Base-by-base conservation (phyloP, 805 yeast genomes). In the Hemisphaericaspora nanyangensis region DNA sequence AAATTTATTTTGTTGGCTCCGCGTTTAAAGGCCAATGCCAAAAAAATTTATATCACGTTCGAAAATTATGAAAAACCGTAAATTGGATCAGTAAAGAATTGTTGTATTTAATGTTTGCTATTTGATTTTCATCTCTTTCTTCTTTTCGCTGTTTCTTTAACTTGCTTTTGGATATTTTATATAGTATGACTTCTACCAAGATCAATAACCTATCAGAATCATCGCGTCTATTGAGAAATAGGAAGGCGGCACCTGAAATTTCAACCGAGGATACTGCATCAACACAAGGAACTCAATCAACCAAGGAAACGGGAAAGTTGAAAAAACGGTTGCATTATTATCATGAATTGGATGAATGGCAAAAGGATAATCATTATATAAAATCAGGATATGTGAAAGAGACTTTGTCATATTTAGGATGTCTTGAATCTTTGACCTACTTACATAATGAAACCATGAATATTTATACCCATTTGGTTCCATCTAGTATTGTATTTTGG, bases 381-480 rank as follows among this genome's bases (percentile, higher is more conserved):
- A 54, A 65, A 29, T 63, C 78, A 0, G 88, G 88, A 4, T 85
- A 85, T 50, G 81, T 84, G 15, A 69, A 66, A 25, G 79, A 75
- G 39, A 76, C 85, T 1, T 48, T 56, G 25, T 74, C 82, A 22
- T 71, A 61, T 45, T 35, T 40, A 31, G 60, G 56, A 34, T 77
- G 84, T 42, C 40, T 79, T 13, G 47, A 61, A 29, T 74, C 85
- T 2, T 55, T 83, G 33, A 47, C 65, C 6, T 77, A 75, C 47
- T 46, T 80, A 31, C 88, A 84, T 59, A 85, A 85, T 49, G 93
- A 84, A 58, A 65, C 87, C 0, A 79, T 82, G 15, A 84, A 85
- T 54, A 80, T 85, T 17, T 83, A 81, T 61, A 60, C 83, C 3
- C 93, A 84, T 52, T 58, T 84, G 42, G 34, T 77, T 1, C 82